Evolutionary conservation across 192 early-diverging fungal species (phyloP).

Genomic region (Gryganskiella cystojenkinii): DNA sequence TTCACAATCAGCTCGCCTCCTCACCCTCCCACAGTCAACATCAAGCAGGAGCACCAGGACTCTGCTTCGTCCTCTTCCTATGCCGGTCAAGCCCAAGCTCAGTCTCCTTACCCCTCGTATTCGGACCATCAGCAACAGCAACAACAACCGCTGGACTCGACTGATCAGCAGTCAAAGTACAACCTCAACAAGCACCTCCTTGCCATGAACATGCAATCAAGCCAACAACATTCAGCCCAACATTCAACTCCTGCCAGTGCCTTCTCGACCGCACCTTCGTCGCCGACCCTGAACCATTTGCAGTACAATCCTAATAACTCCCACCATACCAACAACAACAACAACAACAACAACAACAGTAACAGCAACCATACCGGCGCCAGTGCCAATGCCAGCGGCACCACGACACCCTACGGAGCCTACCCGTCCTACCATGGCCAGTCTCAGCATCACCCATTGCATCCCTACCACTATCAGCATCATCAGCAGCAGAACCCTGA

Average conservation of each 20-base stretch:
- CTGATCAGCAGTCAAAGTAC: slow-evolving; percentile 12
- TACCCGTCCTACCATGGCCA: slow-evolving; percentile 18
- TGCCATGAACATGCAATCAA: slow-evolving; percentile 33
- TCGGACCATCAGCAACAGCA: slow-evolving; percentile 3
- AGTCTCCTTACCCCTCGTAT: background rate
- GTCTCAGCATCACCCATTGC: slow-evolving; percentile 9
- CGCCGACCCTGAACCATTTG: slow-evolving; percentile 33
- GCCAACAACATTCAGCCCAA: slow-evolving; percentile 7
- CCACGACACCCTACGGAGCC: background rate
- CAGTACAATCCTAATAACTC: slow-evolving; percentile 23
- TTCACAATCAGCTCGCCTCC: slow-evolving; percentile 4
- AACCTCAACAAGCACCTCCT: slow-evolving; percentile 30
- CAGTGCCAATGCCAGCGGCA: slow-evolving; percentile 9
- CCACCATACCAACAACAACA: slow-evolving; percentile 15
- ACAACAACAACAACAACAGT: slow-evolving; percentile 29
- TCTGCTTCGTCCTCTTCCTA: slow-evolving; percentile 3
- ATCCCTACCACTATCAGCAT: slow-evolving; percentile 19
- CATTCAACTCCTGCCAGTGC: slow-evolving; percentile 10
- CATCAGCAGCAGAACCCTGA: slow-evolving; percentile 13
- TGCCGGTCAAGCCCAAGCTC: slow-evolving; percentile 5
- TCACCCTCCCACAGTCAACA: slow-evolving; percentile 19
- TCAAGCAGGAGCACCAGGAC: slow-evolving; percentile 25
- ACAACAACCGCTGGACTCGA: slow-evolving; percentile 1
- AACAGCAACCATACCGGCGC: slow-evolving; percentile 6
- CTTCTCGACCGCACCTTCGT: slow-evolving; percentile 38